Evolutionary conservation across 768 basidiomycete species (phyloP), one percentile per base, ranked within the genome.

Genomic region (Ramaria sp.): DNA sequence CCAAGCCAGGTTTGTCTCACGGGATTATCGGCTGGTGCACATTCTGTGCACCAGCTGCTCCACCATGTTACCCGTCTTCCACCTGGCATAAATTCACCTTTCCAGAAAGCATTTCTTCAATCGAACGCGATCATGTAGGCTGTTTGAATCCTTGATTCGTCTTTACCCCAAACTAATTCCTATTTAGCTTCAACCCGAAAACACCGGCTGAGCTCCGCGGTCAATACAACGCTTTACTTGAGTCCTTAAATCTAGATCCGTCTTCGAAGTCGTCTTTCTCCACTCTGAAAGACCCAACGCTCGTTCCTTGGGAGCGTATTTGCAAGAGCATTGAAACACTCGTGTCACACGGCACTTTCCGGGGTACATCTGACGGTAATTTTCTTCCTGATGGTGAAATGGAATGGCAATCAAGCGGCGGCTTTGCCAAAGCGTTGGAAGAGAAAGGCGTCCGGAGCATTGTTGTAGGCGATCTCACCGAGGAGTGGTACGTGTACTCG

Each of bases 401-500:
- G 80, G 70, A 72, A 39, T 86, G 82, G 77, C 87, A 90, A 63
- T 77, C 77, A 13, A 75, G 74, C 1, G 84, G 86, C 2, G 73
- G 69, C 0, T 73, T 91, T 53, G 82, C 83, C 0, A 68, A 67
- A 10, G 76, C 72, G 1, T 73, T 88, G 12, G 67, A 64, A 46
- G 76, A 72, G 19, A 81, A 78, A 19, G 86, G 87, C 2, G 73
- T 88, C 46, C 75, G 71, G 41, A 79, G 76, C 63, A 71, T 89
- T 57, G 71, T 82, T 51, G 69, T 84, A n/a, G 87, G 88, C 9
- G 83, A 86, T 54, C 73, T 87, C 51, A 74, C 71, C 15, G 84
- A 88, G 62, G 86, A 89, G 66, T 88, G 86, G 86, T 86, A 81
- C 65, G 74, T 88, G 51, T 88, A 88, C 62, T 78, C 84, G 13